Evolutionary conservation across 129 eudicot genomes (phyloP), one percentile per base, ranked within the genome.

Genomic region (Tanacetum coccineum): DNA sequence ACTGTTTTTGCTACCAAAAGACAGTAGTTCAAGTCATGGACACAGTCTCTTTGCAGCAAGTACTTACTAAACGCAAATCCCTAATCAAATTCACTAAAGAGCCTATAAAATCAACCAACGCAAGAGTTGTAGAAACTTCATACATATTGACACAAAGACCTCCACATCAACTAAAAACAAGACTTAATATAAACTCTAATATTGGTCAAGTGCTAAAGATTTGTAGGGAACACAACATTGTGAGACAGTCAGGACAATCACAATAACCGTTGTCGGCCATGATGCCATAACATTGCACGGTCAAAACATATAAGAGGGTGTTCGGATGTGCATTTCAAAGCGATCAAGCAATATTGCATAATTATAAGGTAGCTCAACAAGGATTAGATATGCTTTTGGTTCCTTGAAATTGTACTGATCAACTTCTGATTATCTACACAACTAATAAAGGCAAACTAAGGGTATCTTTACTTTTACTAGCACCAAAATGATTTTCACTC

Each of bases 41-140:
- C 42, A 36, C 0, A 36, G 2, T 36, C 42, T 36, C 42, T 36
- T 36, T 36, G 42, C 42, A 7, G 42, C 42, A 36, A 36, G 6
- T 36, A 32, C 40, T 32, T 32, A 32, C 40, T 32, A 32, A 32
- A 32, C 40, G 40, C 40, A 32, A 36, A 36, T 36, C 42, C 9
- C 10, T 36, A 36, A 36, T 36, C 42, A 36, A 36, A 36, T 62
- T 19, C 17, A 50, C 48, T 19, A 5, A 28, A 30, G 39, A 67
- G 36, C 40, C 72, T 36, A 36, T 14, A 17, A 19, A 67, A 45
- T 51, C 62, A 67, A 19, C 58, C 50, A 48, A 48, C 26, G 15
- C 26, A 7, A 60, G 9, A 19, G 19, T 46, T 19, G 20, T 13
- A 13, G 13, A 22, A n/a, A n/a, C n/a, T n/a, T n/a, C n/a, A n/a